Percentiles rank a stretch among this genome's conserved stretches.
phyloP scores from a whole-genome alignment of 2,329 filamentous ascomycete genomes.

The Pseudocercospora fijiensis region DNA sequence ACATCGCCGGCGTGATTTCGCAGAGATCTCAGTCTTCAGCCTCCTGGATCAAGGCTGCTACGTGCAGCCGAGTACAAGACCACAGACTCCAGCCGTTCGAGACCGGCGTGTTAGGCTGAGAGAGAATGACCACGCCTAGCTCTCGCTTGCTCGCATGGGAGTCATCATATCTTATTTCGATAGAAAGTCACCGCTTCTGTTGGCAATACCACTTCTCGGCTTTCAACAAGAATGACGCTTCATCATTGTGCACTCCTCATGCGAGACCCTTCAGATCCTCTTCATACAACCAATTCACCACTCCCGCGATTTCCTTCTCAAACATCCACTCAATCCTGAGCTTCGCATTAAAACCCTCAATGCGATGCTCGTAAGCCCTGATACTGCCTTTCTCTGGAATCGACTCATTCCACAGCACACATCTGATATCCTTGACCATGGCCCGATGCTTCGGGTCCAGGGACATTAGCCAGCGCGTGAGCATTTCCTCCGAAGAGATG shows the following conservation, averaged over 20 bases:
- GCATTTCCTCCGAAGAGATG: not conserved
- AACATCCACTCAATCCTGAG: not conserved
- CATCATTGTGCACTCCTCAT: not conserved
- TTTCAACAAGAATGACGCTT: not conserved
- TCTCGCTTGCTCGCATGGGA: too few relatives aligned
- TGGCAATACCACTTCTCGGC: not conserved
- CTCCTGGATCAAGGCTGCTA: too few relatives aligned
- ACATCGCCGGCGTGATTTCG: too few relatives aligned
- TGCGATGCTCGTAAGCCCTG: not conserved
- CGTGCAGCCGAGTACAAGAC: too few relatives aligned
- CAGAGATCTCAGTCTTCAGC: too few relatives aligned
- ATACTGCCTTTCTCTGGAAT: not conserved
- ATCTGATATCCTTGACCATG: not conserved
- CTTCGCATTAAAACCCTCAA: not conserved
- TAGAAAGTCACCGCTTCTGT: too few relatives aligned
- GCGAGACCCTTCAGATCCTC: not conserved
- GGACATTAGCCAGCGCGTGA: not conserved
- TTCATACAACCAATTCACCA: not conserved
- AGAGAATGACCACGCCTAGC: too few relatives aligned
- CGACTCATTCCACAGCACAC: not conserved
- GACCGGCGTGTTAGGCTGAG: too few relatives aligned
- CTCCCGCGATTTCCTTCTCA: not conserved
- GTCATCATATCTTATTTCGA: too few relatives aligned
- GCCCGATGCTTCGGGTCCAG: not conserved
- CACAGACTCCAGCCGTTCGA: too few relatives aligned